Base-by-base conservation (phyloP, 768 basidiomycete species). In the Auriscalpium microsporum region DNA sequence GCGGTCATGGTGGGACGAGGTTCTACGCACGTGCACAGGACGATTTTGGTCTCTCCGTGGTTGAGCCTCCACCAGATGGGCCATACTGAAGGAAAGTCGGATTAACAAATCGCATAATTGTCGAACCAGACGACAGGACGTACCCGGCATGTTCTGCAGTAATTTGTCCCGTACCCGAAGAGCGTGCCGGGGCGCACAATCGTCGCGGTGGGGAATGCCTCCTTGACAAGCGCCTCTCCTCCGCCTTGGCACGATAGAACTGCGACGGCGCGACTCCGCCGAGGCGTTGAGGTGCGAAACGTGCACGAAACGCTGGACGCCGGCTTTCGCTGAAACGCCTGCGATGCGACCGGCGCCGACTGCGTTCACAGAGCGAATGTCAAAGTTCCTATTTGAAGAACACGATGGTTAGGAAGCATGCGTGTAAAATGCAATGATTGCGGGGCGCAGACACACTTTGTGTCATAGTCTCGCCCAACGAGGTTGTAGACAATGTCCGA, bases 401-500 rank as follows among this genome's bases (percentile, higher is more conserved):
- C 10, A 37, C 34, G 23, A 14, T 17, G 46, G 17, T 45, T 33
- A 44, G 53, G 19, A 3, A 48, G 34, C 46, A 45, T 33, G 21
- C 21, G n/a, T n/a, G n/a, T n/a, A n/a, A 33, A 14, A 36, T 8
- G 28, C 28, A 45, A 33, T 16, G 16, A 35, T 7, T 13, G n/a
- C 4, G 17, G 34, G 33, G 40, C 44, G 55, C 34, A 47, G 48
- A 67, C 80, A 50, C 63, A 95, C 95, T 95, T 95, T 57, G 96
- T 99, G 74, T 91, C 89, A 68, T 86, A 95, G 69, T 98, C 90
- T 50, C 94, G 77, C 17, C 95, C 94, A 50, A 90, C 86, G 55
- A 97, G 86, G 73, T 97, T 98, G 76, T 94, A 96, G 19, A 99
- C 96, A 5, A 87, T 88, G 68, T 98, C 92, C 17, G 95, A 97